Evolutionary conservation across 305 asterid genomes (phyloP).

Genomic region (Fraxinus angustifolia): DNA sequence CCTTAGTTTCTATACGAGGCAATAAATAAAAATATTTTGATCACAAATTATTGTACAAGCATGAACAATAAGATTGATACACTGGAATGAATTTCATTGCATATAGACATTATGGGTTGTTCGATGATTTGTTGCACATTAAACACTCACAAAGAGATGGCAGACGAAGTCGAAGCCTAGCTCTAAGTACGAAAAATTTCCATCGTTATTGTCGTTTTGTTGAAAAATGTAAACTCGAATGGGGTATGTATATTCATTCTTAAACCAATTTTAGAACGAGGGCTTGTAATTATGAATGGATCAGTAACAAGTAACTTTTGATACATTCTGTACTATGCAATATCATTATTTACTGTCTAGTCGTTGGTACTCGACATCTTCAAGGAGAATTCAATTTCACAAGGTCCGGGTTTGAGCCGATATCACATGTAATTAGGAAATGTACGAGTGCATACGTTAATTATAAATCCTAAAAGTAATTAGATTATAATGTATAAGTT

Average conservation of each 20-base stretch:
- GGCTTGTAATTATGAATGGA: neutral
- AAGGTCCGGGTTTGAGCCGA: neutral
- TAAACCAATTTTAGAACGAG: neutral
- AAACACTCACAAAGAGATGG: neutral
- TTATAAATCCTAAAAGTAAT: neutral
- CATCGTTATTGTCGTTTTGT: no score
- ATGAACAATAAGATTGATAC: neutral
- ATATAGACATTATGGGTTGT: no score
- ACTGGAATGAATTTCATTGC: neutral
- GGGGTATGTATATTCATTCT: neutral
- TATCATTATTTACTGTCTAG: neutral
- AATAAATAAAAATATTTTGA: neutral
- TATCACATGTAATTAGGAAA: neutral
- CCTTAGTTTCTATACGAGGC: neutral
- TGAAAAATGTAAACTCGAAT: neutral
- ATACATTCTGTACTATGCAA: neutral
- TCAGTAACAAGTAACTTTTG: neutral
- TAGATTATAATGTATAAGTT: neutral
- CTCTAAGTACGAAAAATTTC: neutral
- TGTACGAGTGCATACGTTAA: neutral
- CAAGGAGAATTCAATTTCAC: neutral
- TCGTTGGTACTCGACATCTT: neutral
- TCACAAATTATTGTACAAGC: neutral
- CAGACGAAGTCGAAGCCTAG: neutral
- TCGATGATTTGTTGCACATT: no score